phyloP scores from a whole-genome alignment of 225 moss, liverwort and hornwort species.

The Pleurozium schreberi region DNA sequence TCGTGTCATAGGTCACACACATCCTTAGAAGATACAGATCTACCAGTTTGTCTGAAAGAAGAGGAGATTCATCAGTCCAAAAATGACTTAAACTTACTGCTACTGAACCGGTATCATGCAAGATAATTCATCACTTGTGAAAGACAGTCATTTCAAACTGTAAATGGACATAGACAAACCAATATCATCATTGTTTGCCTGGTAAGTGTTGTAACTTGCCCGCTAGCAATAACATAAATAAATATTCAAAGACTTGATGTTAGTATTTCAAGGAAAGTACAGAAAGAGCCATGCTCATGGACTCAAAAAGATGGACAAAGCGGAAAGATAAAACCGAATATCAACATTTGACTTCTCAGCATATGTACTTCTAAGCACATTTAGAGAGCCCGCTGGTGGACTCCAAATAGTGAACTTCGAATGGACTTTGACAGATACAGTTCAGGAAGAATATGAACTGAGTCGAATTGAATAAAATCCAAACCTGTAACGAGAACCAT shows the following conservation, averaged over 20 bases:
- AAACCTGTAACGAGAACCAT: conserved; percentile 11
- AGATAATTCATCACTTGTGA: neutral
- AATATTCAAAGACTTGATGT: neutral
- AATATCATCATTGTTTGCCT: neutral
- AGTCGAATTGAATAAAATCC: neutral
- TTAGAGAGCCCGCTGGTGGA: neutral
- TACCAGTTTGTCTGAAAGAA: neutral
- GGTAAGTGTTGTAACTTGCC: neutral
- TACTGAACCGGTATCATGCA: neutral
- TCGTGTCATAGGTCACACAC: neutral
- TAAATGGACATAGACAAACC: neutral
- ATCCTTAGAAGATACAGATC: neutral
- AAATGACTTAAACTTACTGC: neutral
- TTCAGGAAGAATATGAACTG: conserved; percentile 3
- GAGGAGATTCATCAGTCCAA: neutral
- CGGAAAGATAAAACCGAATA: neutral
- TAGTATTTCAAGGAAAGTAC: neutral
- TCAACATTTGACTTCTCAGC: conserved; percentile 3
- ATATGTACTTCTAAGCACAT: conserved; percentile 11
- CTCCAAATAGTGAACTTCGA: neutral
- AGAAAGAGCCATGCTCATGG: neutral
- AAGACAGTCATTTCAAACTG: neutral
- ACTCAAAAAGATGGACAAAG: neutral
- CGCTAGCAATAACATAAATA: neutral
- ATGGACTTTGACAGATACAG: conserved; percentile 1